Evolutionary conservation across 257 asterid genomes (phyloP), one percentile per base, ranked within the genome.

Genomic region (Rehmannia glutinosa): DNA sequence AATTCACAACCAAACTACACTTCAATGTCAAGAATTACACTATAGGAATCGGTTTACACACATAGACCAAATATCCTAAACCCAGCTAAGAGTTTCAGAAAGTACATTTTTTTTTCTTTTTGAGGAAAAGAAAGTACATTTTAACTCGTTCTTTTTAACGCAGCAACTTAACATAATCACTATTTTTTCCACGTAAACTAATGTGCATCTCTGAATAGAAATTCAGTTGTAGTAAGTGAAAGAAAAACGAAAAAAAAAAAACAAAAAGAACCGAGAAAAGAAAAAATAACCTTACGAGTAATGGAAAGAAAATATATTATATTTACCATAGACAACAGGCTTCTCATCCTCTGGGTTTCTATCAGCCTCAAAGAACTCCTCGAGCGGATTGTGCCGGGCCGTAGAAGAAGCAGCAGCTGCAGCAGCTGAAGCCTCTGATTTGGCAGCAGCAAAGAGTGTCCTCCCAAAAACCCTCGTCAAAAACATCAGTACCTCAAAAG

Each of bases 321-420:
- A 19, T n/a, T 57, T 74, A 91, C 97, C 97, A 69, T 88, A 91
- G 52, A 83, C 81, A n/a, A 81, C 71, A 46, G 96, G 95, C 63
- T 80, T 84, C 24, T 88, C 97, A 25, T 84, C 96, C 13, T 88
- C 95, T 0, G 51, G 59, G 30, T 74, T 77, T 61, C 95, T 75
- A 33, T 88, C 91, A 7, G 61, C 83, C 79, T 88, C 96, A 47
- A 91, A 91, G 74, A 91, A 91, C 73, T 83, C 88, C 75, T 82
- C 88, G 10, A 91, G 91, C 1, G 95, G 95, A 71, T 86, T 91
- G 45, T 49, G 86, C 39, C 64, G 75, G 19, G 41, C 35, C 20
- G 56, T 49, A 45, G 82, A 74, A 27, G 80, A 36, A 51, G 86
- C 65, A 15, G 85, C 89, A 4, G 85, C 79, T 13, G 79, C 78